A percentile compares a stretch with the other conserved stretches of the same genome.
phyloP scores from a whole-genome alignment of 441 rosid species.

The Erysimum cheiri region DNA sequence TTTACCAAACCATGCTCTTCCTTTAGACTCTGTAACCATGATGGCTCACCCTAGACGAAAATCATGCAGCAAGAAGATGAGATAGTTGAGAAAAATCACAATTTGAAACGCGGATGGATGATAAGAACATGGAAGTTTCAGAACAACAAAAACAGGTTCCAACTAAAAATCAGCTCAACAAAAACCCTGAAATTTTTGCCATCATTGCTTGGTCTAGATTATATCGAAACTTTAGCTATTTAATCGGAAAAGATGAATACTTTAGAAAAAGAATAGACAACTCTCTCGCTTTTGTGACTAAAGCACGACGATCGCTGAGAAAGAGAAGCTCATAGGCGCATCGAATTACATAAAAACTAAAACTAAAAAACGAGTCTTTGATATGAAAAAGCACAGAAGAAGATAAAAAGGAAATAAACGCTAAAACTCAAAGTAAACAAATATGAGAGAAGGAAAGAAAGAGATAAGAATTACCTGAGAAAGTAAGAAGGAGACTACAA shows the following conservation, averaged over 20 bases:
- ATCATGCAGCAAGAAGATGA: conserved; percentile 1
- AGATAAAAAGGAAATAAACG: neutral
- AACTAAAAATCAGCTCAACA: conserved; percentile 24
- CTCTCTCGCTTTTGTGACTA: conserved; percentile 16
- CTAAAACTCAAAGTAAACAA: conserved; percentile 9
- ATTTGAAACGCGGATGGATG: neutral
- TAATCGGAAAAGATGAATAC: neutral
- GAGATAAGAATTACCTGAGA: conserved; percentile 29
- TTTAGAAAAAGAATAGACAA: neutral
- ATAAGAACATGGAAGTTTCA: neutral
- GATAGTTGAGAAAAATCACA: neutral
- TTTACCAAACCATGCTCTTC: conserved; percentile 69
- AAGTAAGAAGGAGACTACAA: conserved; percentile 19
- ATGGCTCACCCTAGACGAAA: conserved; percentile 29
- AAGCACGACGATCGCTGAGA: conserved; percentile 29
- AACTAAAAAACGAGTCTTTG: conserved; percentile 24
- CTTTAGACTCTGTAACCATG: conserved; percentile 60
- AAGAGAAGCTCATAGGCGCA: conserved; percentile 13
- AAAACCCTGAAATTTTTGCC: neutral
- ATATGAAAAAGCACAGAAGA: neutral
- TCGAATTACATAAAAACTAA: conserved; percentile 1
- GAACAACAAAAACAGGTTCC: neutral
- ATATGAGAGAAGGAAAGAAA: conserved; percentile 12
- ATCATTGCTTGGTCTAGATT: conserved; percentile 1
- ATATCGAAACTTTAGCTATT: neutral